Base-by-base conservation (phyloP, 176 grass and related monocot genomes). In the Chloris gayana region DNA sequence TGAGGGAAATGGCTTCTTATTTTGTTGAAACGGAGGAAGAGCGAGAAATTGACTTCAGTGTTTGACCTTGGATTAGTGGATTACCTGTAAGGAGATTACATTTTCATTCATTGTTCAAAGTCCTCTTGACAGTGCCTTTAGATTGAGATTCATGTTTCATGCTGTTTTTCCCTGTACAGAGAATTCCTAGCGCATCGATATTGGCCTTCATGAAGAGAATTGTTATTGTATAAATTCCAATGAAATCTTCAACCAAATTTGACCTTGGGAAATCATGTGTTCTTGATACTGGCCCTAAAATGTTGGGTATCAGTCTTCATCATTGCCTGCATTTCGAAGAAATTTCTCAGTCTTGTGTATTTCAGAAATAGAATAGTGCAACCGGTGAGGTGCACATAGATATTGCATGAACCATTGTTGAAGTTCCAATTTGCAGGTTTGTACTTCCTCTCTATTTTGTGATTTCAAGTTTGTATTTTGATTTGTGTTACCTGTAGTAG, bases 1-100 rank as follows among this genome's bases (percentile, higher is more conserved):
- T 88, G 75, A 82, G 86, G 70, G 19, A 39, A 11, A 69, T 30
- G 33, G 41, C 62, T 39, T 69, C 69, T 22, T 62, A 53, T 69
- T 63, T 79, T 75, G 24, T 54, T 54, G 24, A 74, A 69, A 53
- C 41, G 69, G 26, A 60, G 67, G 11, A n/a, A 54, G 53, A 62
- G 5, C 6, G 6, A 42, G 26, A 42, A 72, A 17, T 73, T 65
- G 25, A 80, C 62, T 65, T 80, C 22, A 39, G 11, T 3, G 10
- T 79, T 80, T 60, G 59, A 68, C 38, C 5, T 18, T 68, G 44
- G 21, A 38, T 59, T 72, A 7, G 13, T 68, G 44, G 21, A 38
- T 59, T 72, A 7, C 54, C 30, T 54, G 29, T 45, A 39, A 44
- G 64, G 14, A 64, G 35, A 26, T 9, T 75, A 32, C 22, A 25